A percentile compares a stretch with the other conserved stretches of the same genome.
These are phyloP conservation scores for Acanthamoeba royreba DNA, from an alignment of 208 protist species.

Conservation along the genomic window DNA sequence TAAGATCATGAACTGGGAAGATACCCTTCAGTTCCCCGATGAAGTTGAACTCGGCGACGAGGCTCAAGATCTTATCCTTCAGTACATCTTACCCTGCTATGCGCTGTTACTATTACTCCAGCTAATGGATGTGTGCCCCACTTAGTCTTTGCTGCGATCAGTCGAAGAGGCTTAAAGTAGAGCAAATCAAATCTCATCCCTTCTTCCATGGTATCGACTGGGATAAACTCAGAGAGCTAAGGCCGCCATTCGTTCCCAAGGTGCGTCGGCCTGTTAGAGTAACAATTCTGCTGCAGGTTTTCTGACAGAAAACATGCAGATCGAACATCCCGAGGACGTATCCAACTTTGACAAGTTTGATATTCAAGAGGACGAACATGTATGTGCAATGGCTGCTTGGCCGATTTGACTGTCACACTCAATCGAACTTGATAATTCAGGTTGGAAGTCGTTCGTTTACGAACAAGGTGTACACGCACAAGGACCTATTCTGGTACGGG, in stretches of 20 bases:
- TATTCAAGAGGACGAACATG: background rate
- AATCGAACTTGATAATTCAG: background rate
- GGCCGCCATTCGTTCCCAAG: constrained; percentile 17
- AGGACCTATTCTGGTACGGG: constrained; percentile 31
- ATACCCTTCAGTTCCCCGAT: constrained; percentile 87
- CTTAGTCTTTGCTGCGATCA: constrained; percentile 12
- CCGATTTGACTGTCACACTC: background rate
- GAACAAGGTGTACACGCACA: constrained; percentile 36
- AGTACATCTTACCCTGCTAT: background rate
- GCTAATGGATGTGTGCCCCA: background rate
- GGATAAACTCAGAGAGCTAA: background rate
- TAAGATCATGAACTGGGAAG: constrained; percentile 91
- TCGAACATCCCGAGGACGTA: background rate
- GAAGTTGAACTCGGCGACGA: constrained; percentile 84
- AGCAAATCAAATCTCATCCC: constrained; percentile 23
- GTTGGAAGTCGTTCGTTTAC: background rate
- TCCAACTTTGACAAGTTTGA: constrained; percentile 47
- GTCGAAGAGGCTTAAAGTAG: background rate
- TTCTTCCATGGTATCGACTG: constrained; percentile 45
- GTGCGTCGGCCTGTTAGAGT: background rate
- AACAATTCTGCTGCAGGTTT: background rate
- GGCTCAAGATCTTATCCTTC: constrained; percentile 89
- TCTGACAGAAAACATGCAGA: background rate
- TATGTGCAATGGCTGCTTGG: background rate
- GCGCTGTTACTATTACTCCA: background rate